Conservation (phyloP, 129 eudicot species). For the Chrysanthemum makinoi region DNA sequence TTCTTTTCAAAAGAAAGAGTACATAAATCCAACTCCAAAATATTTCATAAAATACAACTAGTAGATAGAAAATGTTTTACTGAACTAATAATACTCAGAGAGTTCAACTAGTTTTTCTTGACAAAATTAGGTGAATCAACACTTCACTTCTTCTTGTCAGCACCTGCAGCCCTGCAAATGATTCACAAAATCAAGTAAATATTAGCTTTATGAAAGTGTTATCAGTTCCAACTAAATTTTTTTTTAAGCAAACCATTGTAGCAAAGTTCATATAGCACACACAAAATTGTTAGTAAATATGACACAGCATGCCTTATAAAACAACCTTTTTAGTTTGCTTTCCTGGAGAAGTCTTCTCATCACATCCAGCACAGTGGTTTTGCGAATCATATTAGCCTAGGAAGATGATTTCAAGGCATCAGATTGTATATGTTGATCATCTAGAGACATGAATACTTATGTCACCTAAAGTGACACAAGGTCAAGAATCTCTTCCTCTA, state of each 20-base stretch:
- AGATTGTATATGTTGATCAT: not conserved
- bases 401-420: conserved; percentile 14
- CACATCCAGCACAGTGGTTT: conserved; percentile 97
- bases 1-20: conserved; percentile 11
- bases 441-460: not conserved
- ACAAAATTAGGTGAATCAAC: conserved; percentile 21
- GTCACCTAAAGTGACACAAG: not conserved
- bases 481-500: not conserved
- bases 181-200: not conserved
- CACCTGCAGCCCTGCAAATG: conserved; percentile 63
- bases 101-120: not conserved
- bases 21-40: conserved; percentile 15
- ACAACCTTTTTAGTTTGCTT: conserved; percentile 30
- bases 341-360: conserved; percentile 99
- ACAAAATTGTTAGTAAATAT: conserved; percentile 31
- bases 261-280: not conserved
- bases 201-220: not conserved
- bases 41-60: conserved; percentile 16
- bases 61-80: conserved; percentile 10
- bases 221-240: not conserved
- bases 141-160: conserved; percentile 68
- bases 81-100: conserved; percentile 2
- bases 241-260: too few relatives aligned
- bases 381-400: conserved; percentile 97
- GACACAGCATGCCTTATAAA: conserved; percentile 9